These are phyloP conservation scores for Populus tremula DNA, from an alignment of 345 rosid genomes.

Conservation along the genomic window DNA sequence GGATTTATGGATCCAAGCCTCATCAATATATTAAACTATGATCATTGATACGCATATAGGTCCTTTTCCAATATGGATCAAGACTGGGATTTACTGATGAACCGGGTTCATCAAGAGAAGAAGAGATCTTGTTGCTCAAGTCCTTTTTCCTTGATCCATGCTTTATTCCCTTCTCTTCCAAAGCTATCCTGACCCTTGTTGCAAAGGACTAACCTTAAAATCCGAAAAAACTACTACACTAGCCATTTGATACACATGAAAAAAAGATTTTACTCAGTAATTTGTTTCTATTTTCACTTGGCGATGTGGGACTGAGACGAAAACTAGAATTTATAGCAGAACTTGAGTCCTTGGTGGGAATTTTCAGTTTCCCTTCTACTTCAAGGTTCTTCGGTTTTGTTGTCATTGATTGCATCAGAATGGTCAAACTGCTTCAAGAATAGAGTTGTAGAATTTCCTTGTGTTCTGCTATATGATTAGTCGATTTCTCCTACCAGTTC, in stretches of 20 bases:
- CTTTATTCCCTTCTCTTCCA: constrained; percentile 17
- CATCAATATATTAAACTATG: constrained; percentile 15
- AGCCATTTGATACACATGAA: background rate
- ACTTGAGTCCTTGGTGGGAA: background rate
- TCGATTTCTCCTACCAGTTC: background rate
- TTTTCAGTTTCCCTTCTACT: background rate
- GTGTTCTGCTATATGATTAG: too few species aligned
- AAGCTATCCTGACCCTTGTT: constrained; percentile 12
- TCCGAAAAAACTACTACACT: background rate
- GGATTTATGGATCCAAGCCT: constrained; percentile 8
- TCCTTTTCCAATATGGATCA: background rate
- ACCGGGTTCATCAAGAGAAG: constrained; percentile 12
- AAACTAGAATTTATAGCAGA: background rate
- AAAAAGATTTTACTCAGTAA: background rate
- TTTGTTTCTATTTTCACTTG: background rate
- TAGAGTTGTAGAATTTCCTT: too few species aligned
- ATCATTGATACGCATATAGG: constrained; percentile 17
- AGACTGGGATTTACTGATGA: background rate
- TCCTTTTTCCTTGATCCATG: constrained; percentile 12
- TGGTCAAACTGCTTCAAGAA: background rate
- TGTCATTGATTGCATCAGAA: background rate
- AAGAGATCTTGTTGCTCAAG: constrained; percentile 10
- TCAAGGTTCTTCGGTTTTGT: background rate
- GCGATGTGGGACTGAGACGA: background rate
- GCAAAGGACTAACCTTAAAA: constrained; percentile 9